Evolutionary conservation across 495 filamentous ascomycete genomes (phyloP).

Genomic region (Terfezia claveryi): DNA sequence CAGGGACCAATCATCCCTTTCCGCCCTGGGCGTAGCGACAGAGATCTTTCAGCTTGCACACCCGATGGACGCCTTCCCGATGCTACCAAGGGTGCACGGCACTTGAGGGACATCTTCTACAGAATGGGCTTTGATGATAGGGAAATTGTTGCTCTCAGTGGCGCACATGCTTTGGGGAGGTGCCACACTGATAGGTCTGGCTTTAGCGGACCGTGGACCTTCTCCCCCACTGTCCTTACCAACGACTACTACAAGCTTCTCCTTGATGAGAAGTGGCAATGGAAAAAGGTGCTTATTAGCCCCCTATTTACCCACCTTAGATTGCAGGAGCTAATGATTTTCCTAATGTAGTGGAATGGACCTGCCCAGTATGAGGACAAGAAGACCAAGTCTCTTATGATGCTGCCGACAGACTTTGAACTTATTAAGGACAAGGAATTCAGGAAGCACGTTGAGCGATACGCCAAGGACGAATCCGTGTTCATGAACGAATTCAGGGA

Average conservation of each 20-base stretch:
- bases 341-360: slow-evolving; percentile 46
- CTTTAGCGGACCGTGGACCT: slow-evolving; percentile 86
- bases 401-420: slow-evolving; percentile 83
- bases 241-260: slow-evolving; percentile 89
- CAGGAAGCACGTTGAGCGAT: slow-evolving; percentile 63
- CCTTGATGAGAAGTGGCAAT: slow-evolving; percentile 76
- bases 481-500: slow-evolving; percentile 89
- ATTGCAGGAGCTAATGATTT: background rate
- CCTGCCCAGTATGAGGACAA: slow-evolving; percentile 46
- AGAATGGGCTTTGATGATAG: slow-evolving; percentile 97
- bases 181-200: slow-evolving; percentile 80
- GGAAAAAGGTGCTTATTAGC: slow-evolving; percentile 31
- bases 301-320: background rate
- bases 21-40: slow-evolving; percentile 71
- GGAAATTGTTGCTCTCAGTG: slow-evolving; percentile 78
- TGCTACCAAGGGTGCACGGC: slow-evolving; percentile 51
- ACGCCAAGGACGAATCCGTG: slow-evolving; percentile 70
- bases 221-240: slow-evolving; percentile 78
- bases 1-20: slow-evolving; percentile 71
- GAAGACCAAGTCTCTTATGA: slow-evolving; percentile 73
- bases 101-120: slow-evolving; percentile 81
- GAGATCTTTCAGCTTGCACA: slow-evolving; percentile 65
- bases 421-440: slow-evolving; percentile 77
- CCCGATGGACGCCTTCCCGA: slow-evolving; percentile 94
- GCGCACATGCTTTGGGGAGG: slow-evolving; percentile 81